Evolutionary conservation across 2,329 filamentous ascomycete species (phyloP), one percentile per base, ranked within the genome.

Genomic region (Fonsecaea pedrosoi): DNA sequence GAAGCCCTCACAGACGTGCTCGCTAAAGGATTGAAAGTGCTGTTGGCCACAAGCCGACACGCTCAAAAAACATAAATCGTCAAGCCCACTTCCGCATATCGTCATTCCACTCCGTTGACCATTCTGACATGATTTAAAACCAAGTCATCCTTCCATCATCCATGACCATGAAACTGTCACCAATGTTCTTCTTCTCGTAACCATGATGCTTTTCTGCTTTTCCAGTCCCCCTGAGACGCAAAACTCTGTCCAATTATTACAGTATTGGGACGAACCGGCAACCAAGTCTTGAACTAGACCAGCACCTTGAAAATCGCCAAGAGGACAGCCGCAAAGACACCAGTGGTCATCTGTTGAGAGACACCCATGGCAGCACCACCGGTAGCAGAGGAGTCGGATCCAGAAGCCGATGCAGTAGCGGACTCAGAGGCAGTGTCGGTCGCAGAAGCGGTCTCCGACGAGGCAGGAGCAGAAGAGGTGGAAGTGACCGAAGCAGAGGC

Each of bases 241-340:
- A 42, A 64, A 38, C 38, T 55, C 37, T 70, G 65, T 68, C 68
- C 68, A 70, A 70, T 25, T 66, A 53, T 61, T 56, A 64, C 61
- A 56, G 53, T 53, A 53, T 55, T 18, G 62, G 62, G 61, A 37
- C 40, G 56, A 60, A 53, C 25, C 38, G 56, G 30, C 9, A 55
- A 54, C 25, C 7, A 18, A 21, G 18, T 50, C 45, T 21, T 12
- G 25, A 7, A 45, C 75, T 85, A 90, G 76, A 89, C 77, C 69
- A 86, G 79, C 69, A 88, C 75, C 69, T 85, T 86, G 73, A 89
- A 85, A 62, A 85, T 77, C 59, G 84, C 82, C 65, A 86, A 78
- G 69, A 88, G 77, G 73, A 83, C 83, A 67, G 82, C 82, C 57
- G 82, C 83, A 63, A 88, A 75, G 48, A 81, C 73, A 62, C 82